phyloP scores from a whole-genome alignment of 2,329 filamentous ascomycete species.

The Colletotrichum coccodes region DNA sequence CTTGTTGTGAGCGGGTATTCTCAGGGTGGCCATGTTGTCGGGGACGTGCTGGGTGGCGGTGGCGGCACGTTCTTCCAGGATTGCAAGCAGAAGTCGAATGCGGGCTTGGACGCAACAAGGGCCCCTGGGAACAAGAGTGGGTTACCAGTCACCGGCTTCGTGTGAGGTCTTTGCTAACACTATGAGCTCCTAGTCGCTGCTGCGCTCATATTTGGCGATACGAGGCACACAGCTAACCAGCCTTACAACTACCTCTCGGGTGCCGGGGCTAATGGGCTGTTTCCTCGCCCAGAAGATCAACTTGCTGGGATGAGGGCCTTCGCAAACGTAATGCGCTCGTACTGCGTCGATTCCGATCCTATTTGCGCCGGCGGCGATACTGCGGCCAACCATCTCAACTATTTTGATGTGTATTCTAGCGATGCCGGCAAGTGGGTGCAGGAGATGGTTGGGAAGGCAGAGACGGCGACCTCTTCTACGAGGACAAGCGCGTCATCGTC shows the following conservation, averaged over 20 bases:
- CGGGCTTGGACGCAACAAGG: slow-evolving; percentile 39
- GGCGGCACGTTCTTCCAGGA: slow-evolving; percentile 46
- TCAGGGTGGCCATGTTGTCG: slow-evolving; percentile 50
- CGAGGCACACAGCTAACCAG: slow-evolving; percentile 46
- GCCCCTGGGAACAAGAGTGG: slow-evolving; percentile 46
- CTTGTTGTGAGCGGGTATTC: slow-evolving; percentile 54
- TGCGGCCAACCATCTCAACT: slow-evolving; percentile 47
- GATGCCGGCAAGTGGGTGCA: slow-evolving; percentile 29
- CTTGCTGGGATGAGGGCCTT: slow-evolving; percentile 42
- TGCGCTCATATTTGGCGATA: slow-evolving; percentile 46
- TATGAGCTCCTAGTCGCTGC: slow-evolving; percentile 40
- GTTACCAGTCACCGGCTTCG: slow-evolving; percentile 22
- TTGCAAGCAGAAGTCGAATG: slow-evolving; percentile 39
- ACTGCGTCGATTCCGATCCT: slow-evolving; percentile 49
- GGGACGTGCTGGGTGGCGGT: slow-evolving; percentile 47
- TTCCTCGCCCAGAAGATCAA: slow-evolving; percentile 42
- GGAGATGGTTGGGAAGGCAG: slow-evolving; percentile 6
- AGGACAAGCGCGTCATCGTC: neutral
- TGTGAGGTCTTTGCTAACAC: neutral
- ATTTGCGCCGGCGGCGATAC: slow-evolving; percentile 49
- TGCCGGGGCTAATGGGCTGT: slow-evolving; percentile 38
- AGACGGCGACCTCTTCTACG: neutral
- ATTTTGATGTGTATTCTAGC: slow-evolving; percentile 34
- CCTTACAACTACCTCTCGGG: slow-evolving; percentile 45
- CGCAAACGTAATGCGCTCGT: slow-evolving; percentile 41